Evolutionary conservation across 495 filamentous ascomycete genomes (phyloP).

Genomic region (Chaetomium cochliodes): DNA sequence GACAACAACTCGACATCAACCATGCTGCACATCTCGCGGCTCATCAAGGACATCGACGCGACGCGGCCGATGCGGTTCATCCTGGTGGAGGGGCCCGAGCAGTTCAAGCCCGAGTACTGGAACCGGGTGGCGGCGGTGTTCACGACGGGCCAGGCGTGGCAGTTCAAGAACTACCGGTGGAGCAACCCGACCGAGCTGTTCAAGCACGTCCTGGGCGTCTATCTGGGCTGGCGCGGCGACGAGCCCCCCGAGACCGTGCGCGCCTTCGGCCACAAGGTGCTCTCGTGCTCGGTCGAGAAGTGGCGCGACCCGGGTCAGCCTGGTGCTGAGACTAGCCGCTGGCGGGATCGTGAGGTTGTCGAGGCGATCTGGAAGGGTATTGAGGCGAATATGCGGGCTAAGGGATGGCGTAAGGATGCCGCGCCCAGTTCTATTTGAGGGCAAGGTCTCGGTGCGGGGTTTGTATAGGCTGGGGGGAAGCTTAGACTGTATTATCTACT

Average conservation of each 20-base stretch:
- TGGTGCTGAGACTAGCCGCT: slow-evolving; percentile 61
- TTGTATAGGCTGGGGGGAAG: neutral
- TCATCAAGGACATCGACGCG: slow-evolving; percentile 70
- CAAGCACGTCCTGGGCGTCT: slow-evolving; percentile 78
- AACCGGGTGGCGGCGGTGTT: slow-evolving; percentile 93
- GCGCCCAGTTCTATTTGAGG: slow-evolving; percentile 49
- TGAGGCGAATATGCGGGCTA: slow-evolving; percentile 81
- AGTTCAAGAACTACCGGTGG: slow-evolving; percentile 99
- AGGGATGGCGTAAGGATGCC: slow-evolving; percentile 75
- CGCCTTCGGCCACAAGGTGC: slow-evolving; percentile 80
- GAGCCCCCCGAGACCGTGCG: slow-evolving; percentile 70
- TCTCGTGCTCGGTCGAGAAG: slow-evolving; percentile 72
- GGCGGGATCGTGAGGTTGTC: slow-evolving; percentile 89
- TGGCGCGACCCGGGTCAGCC: slow-evolving; percentile 59
- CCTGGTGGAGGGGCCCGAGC: slow-evolving; percentile 84
- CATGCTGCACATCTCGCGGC: slow-evolving; percentile 79
- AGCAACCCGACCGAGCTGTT: slow-evolving; percentile 85
- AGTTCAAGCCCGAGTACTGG: slow-evolving; percentile 99
- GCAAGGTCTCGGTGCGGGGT: neutral
- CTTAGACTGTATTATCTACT: neutral
- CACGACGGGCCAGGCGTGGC: slow-evolving; percentile 96
- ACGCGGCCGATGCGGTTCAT: slow-evolving; percentile 83
- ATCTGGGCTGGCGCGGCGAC: slow-evolving; percentile 90
- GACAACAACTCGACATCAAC: slow-evolving; percentile 65
- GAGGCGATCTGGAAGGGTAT: slow-evolving; percentile 90